These are phyloP conservation scores for Wickerhamiella shivajii DNA, from an alignment of 805 yeast genomes.

Conservation along the genomic window DNA sequence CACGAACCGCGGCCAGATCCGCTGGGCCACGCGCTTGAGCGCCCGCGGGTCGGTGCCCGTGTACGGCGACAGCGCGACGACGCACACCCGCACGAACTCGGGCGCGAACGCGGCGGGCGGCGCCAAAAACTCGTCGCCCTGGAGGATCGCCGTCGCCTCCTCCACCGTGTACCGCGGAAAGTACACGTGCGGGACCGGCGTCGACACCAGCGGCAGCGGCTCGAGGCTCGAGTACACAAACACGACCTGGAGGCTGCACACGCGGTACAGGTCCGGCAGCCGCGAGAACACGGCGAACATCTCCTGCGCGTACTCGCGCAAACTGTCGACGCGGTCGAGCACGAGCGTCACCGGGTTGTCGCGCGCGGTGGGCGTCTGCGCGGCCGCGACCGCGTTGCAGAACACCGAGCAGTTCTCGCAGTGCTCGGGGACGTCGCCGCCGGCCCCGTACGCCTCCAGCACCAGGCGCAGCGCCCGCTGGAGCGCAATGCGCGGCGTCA, in stretches of 20 bases:
- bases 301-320: constrained; percentile 30
- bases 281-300: constrained; percentile 30
- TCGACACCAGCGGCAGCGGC: constrained; percentile 29
- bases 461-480: constrained; percentile 33
- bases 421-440: constrained; percentile 15
- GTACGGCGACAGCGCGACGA: constrained; percentile 31
- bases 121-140: constrained; percentile 8
- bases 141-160: constrained; percentile 28
- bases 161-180: constrained; percentile 31
- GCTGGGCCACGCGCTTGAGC: constrained; percentile 17
- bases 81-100: constrained; percentile 30
- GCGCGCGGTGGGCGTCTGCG: too few relatives aligned
- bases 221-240: constrained; percentile 32
- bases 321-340: constrained; percentile 36
- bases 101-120: constrained; percentile 26
- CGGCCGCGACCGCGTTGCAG: constrained; percentile 26
- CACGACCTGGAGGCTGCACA: constrained; percentile 29
- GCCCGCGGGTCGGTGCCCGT: constrained; percentile 31
- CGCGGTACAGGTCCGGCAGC: constrained; percentile 28
- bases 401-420: constrained; percentile 33
- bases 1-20: constrained; percentile 24
- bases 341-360: constrained; percentile 33
- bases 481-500: constrained; percentile 33
- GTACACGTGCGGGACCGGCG: constrained; percentile 31
- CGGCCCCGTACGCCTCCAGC: constrained; percentile 21